phyloP scores from a whole-genome alignment of 192 early-diverging fungal species.

The Bifiguratus adelaidae region DNA sequence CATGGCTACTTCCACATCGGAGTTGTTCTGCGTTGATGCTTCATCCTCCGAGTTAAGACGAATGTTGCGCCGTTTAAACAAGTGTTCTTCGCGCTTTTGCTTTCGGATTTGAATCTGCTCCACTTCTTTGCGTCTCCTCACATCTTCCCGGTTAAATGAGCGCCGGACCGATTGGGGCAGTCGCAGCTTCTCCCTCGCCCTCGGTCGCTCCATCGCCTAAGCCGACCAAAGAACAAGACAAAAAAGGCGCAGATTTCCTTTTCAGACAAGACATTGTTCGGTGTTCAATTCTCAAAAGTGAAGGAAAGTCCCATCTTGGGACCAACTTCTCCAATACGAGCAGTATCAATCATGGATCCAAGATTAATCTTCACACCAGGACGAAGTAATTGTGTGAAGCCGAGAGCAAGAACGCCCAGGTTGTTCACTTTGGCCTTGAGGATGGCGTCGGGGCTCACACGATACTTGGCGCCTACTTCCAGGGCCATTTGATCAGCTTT shows the following conservation, averaged over 20 bases:
- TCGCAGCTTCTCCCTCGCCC: too few species aligned
- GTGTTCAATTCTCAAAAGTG: conserved; percentile 88
- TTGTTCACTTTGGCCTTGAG: conserved; percentile 86
- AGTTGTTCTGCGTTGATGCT: too few species aligned
- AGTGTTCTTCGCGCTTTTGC: conserved; percentile 89
- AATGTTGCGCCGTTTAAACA: conserved; percentile 90
- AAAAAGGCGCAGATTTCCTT: too few species aligned
- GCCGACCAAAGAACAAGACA: too few species aligned
- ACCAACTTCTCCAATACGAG: conserved; percentile 83
- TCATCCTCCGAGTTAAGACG: conserved; percentile 40
- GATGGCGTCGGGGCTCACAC: conserved; percentile 77
- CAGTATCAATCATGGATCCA: conserved; percentile 90
- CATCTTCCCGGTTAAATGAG: conserved; percentile 87
- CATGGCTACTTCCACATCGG: conserved; percentile 67
- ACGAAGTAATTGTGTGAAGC: conserved; percentile 76
- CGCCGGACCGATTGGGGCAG: too few species aligned
- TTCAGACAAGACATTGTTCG: too few species aligned
- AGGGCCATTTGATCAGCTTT: conserved; percentile 64
- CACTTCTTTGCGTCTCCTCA: conserved; percentile 87
- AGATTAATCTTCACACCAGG: conserved; percentile 90
- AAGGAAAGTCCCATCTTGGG: conserved; percentile 92
- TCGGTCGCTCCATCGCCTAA: too few species aligned
- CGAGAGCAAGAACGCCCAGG: conserved; percentile 79
- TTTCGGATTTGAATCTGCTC: conserved; percentile 88
- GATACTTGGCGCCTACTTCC: conserved; percentile 92